Percentiles rank a stretch among this genome's conserved stretches.
These are phyloP conservation scores for Teratosphaeriaceae sp. DNA, from an alignment of 2,329 filamentous ascomycete genomes.

Conservation along the genomic window DNA sequence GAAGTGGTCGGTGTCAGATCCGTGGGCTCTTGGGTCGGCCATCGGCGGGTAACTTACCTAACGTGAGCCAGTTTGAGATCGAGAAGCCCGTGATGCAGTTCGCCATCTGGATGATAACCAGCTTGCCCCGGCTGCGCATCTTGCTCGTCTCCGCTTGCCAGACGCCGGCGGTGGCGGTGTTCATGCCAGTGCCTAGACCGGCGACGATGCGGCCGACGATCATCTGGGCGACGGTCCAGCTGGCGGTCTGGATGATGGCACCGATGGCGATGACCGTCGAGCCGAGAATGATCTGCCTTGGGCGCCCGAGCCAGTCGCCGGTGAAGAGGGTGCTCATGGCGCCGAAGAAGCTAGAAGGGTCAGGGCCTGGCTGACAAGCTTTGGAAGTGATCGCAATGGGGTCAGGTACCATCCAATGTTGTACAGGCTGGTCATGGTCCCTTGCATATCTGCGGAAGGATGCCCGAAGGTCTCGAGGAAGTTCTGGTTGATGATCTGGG, in stretches of 20 bases:
- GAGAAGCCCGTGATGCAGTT: conserved; percentile 41
- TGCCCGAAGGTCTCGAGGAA: conserved; percentile 32
- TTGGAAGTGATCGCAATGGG: background rate
- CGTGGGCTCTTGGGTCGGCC: too few relatives aligned
- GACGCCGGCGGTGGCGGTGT: conserved; percentile 44
- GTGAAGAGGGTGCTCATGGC: conserved; percentile 35
- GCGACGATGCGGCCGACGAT: conserved; percentile 41
- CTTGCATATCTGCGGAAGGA: conserved; percentile 29
- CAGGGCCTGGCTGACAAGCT: background rate
- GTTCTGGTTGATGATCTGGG: conserved; percentile 27
- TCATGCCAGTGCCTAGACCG: conserved; percentile 42
- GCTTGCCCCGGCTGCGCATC: conserved; percentile 41
- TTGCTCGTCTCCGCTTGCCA: conserved; percentile 47
- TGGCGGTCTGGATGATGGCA: conserved; percentile 37
- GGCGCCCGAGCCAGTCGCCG: conserved; percentile 41
- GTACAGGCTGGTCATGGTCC: conserved; percentile 31
- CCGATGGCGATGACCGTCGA: conserved; percentile 38
- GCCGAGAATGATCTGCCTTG: conserved; percentile 36
- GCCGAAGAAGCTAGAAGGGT: conserved; percentile 25
- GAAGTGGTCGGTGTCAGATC: too few relatives aligned
- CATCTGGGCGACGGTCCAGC: conserved; percentile 35
- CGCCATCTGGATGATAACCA: conserved; percentile 47
- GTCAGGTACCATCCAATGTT: conserved; percentile 32
- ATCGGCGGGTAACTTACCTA: too few relatives aligned
- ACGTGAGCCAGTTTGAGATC: conserved; percentile 45